These are phyloP conservation scores for Podospora australis DNA, from an alignment of 495 filamentous ascomycete genomes.

Conservation along the genomic window DNA sequence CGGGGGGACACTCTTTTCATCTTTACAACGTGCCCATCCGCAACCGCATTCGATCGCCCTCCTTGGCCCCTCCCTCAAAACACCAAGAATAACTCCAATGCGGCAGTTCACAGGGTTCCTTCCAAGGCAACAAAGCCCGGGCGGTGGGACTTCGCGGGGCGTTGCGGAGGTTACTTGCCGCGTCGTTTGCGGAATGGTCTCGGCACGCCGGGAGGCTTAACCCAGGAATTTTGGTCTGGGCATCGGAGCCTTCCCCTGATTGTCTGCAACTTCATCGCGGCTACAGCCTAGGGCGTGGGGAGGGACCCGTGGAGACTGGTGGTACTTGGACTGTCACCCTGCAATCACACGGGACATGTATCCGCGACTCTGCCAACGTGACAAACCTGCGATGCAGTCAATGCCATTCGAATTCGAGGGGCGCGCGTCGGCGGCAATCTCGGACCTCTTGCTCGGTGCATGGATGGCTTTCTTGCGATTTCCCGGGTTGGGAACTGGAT, in stretches of 20 bases:
- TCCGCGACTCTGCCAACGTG: conserved; percentile 2
- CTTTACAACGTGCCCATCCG: too few relatives aligned
- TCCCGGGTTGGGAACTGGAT: neutral
- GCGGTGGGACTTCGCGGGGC: neutral
- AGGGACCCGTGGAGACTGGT: neutral
- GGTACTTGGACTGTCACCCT: conserved; percentile 2
- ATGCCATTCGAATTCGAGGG: neutral
- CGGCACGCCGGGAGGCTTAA: conserved; percentile 27
- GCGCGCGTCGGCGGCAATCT: neutral
- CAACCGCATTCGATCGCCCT: too few relatives aligned
- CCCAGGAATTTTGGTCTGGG: conserved; percentile 16
- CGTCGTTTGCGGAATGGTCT: conserved; percentile 22
- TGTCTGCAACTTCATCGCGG: conserved; percentile 5
- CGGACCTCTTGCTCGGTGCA: neutral
- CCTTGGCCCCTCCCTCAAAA: neutral
- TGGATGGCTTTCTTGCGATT: neutral
- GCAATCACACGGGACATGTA: conserved; percentile 12
- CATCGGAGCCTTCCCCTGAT: conserved; percentile 5
- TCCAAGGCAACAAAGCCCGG: neutral
- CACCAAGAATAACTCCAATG: neutral
- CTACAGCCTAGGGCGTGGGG: conserved; percentile 1
- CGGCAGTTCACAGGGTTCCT: neutral
- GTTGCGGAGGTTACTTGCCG: conserved; percentile 21
- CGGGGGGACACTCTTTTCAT: too few relatives aligned
- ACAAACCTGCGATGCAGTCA: neutral